Evolutionary conservation across 371 early-diverging fungal genomes (phyloP).

Genomic region (Syncephalastrum contaminatum): DNA sequence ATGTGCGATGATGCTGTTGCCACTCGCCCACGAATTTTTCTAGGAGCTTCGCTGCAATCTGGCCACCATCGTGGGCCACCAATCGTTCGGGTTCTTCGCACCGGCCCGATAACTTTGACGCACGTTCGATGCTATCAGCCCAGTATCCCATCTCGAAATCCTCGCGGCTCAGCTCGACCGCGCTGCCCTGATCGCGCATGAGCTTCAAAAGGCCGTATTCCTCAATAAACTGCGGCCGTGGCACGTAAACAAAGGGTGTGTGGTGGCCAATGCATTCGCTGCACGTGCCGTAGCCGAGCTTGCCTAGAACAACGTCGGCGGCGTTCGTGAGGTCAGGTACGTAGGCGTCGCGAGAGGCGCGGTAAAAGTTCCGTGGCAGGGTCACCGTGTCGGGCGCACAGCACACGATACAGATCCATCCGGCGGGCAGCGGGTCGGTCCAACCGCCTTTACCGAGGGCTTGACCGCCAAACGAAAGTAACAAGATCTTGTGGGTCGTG

Average conservation of each 20-base stretch:
- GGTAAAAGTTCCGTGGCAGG: conserved; percentile 57
- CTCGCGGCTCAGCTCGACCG: conserved; percentile 60
- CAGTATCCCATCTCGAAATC: conserved; percentile 65
- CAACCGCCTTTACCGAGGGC: conserved; percentile 46
- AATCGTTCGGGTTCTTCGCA: conserved; percentile 34
- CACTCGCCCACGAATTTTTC: conserved; percentile 50
- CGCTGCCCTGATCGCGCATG: conserved; percentile 64
- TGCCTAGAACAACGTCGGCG: conserved; percentile 75
- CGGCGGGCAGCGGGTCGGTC: conserved; percentile 64
- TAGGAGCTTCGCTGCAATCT: conserved; percentile 47
- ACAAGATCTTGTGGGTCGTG: conserved; percentile 54
- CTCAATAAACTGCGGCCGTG: conserved; percentile 78
- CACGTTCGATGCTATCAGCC: conserved; percentile 46
- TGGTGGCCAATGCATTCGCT: conserved; percentile 76
- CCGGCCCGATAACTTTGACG: conserved; percentile 34
- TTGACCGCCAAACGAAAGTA: conserved; percentile 82
- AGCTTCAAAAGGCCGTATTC: conserved; percentile 69
- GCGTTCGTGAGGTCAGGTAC: conserved; percentile 78
- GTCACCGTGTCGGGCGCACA: conserved; percentile 54
- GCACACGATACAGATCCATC: conserved; percentile 78
- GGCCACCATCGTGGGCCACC: conserved; percentile 58
- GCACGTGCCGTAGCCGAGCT: conserved; percentile 82
- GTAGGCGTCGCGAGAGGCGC: conserved; percentile 63
- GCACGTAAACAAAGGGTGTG: conserved; percentile 74
- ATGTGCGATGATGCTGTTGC: conserved; percentile 7